A percentile compares a stretch with the other conserved stretches of the same genome.
Conservation (phyloP, 2,329 filamentous ascomycete genomes). For the Fusarium fujikuroi region DNA sequence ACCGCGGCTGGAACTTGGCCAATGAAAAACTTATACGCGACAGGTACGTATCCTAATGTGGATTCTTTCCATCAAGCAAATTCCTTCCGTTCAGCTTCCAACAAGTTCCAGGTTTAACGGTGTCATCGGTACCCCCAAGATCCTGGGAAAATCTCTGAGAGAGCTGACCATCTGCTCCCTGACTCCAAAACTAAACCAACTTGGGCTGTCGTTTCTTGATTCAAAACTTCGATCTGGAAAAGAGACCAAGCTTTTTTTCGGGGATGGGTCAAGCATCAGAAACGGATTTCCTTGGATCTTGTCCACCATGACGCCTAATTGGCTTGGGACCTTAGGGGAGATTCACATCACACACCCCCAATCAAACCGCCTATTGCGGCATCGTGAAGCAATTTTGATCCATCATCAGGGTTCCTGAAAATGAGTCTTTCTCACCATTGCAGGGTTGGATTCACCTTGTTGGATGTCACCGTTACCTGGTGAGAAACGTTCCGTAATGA, state of each 20-base stretch:
- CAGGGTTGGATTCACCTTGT: conserved; percentile 8
- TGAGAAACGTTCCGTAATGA: neutral
- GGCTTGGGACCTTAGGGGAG: neutral
- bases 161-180: conserved; percentile 11
- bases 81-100: conserved; percentile 23
- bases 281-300: conserved; percentile 12
- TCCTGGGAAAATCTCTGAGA: conserved; percentile 40
- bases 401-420: conserved; percentile 12
- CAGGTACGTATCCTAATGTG: conserved; percentile 6
- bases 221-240: conserved; percentile 13
- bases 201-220: conserved; percentile 21
- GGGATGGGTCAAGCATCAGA: conserved; percentile 18
- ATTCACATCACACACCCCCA: neutral
- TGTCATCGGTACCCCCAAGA: conserved; percentile 12
- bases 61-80: neutral
- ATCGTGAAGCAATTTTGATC: conserved; percentile 26
- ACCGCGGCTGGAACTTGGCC: conserved; percentile 8
- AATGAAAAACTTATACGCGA: conserved; percentile 1
- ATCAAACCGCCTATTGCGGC: conserved; percentile 4
- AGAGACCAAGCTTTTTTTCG: conserved; percentile 27
- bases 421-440: conserved; percentile 7
- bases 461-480: neutral
- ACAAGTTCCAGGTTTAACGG: conserved; percentile 21
- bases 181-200: conserved; percentile 12
- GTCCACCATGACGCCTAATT: neutral